phyloP scores from a whole-genome alignment of 371 early-diverging fungal genomes.

The Mortierella sp. region DNA sequence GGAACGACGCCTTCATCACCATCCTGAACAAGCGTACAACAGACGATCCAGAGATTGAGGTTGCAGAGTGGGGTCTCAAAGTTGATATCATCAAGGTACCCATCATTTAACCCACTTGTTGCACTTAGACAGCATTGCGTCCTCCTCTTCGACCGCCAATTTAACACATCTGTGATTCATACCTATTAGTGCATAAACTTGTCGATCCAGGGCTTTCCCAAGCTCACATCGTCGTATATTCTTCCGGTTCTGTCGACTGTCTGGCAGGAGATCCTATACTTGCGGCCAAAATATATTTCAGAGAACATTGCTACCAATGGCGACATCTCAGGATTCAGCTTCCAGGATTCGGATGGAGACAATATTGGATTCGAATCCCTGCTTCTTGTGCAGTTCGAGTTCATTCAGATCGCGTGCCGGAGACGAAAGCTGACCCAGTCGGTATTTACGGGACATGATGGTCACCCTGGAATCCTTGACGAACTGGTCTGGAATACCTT shows the following conservation, averaged over 20 bases:
- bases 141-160: neutral
- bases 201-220: constrained; percentile 73
- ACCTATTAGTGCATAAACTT: constrained; percentile 68
- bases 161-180: neutral
- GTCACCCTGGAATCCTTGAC: constrained; percentile 67
- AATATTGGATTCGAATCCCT: constrained; percentile 79
- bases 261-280: constrained; percentile 73
- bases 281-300: constrained; percentile 68
- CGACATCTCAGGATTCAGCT: constrained; percentile 60
- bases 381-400: constrained; percentile 80
- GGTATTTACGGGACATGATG: constrained; percentile 59
- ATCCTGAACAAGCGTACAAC: constrained; percentile 72
- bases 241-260: constrained; percentile 71
- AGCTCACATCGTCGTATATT: constrained; percentile 65
- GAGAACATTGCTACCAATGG: constrained; percentile 73
- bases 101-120: neutral
- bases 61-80: constrained; percentile 77
- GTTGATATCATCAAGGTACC: constrained; percentile 77
- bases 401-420: constrained; percentile 69
- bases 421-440: constrained; percentile 64
- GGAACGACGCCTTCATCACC: constrained; percentile 81
- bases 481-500: constrained; percentile 76
- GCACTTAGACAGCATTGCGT: too few species aligned
- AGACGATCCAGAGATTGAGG: constrained; percentile 59
- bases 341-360: constrained; percentile 85